Conservation (phyloP, 345 rosid species). For the Eutrema heterophyllum region DNA sequence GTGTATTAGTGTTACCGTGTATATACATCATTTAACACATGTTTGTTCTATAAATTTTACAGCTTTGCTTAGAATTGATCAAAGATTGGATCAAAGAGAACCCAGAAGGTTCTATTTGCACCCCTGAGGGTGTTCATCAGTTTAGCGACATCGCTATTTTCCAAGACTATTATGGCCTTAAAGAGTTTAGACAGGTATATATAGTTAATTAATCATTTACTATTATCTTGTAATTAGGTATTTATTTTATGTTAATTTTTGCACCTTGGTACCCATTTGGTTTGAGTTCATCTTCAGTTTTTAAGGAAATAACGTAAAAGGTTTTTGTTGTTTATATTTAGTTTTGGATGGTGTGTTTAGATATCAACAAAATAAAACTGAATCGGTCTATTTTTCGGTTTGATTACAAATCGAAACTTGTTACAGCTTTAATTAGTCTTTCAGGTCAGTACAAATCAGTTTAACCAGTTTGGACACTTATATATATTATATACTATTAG, state of each 20-base stretch:
- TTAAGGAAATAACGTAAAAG: not conserved
- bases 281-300: not conserved
- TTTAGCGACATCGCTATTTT: slow-evolving; percentile 65
- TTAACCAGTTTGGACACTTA: not conserved
- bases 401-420: not conserved
- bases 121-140: slow-evolving; percentile 47
- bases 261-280: not conserved
- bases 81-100: slow-evolving; percentile 60
- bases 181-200: slow-evolving; percentile 58
- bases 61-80: slow-evolving; percentile 66
- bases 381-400: not conserved
- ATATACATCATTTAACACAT: not conserved
- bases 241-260: not conserved
- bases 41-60: not conserved
- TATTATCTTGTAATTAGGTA: not conserved
- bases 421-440: not conserved
- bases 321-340: not conserved
- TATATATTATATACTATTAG: not conserved
- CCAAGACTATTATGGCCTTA: slow-evolving; percentile 86
- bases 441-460: not conserved
- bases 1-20: not conserved
- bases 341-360: not conserved
- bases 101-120: slow-evolving; percentile 74
- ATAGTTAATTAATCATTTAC: not conserved
- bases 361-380: too few relatives aligned